Evolutionary conservation across 108 stramenopile genomes (phyloP).

Genomic region (Discostella pseudostelligera): DNA sequence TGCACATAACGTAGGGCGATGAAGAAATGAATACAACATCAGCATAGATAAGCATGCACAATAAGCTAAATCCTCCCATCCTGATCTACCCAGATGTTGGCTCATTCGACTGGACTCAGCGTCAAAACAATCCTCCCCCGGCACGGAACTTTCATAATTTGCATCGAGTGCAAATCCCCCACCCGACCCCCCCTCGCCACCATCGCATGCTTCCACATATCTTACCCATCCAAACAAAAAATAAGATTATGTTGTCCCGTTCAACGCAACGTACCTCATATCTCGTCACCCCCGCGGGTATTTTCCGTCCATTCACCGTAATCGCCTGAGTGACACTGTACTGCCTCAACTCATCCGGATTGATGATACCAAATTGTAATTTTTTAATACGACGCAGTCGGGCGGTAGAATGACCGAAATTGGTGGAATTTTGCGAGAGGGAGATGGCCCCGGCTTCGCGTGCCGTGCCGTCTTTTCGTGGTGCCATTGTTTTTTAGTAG

Average conservation of each 20-base stretch:
- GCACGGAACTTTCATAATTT: too few species aligned
- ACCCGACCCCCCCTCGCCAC: too few species aligned
- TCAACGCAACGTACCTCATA: constrained; percentile 51
- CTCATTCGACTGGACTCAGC: too few species aligned
- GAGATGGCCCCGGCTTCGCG: constrained; percentile 76
- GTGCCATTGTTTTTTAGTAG: constrained; percentile 24
- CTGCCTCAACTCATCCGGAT: constrained; percentile 94
- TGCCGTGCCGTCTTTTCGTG: constrained; percentile 44
- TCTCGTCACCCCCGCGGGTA: constrained; percentile 90
- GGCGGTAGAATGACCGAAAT: constrained; percentile 93
- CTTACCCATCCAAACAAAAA: background rate
- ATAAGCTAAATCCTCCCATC: too few species aligned
- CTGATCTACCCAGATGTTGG: too few species aligned
- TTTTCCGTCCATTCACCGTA: constrained; percentile 87
- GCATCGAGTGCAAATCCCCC: too few species aligned
- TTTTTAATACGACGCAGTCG: constrained; percentile 89
- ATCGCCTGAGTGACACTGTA: constrained; percentile 93
- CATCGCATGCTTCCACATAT: background rate
- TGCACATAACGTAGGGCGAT: too few species aligned
- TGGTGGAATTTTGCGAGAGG: constrained; percentile 79
- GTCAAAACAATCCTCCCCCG: too few species aligned
- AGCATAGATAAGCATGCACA: too few species aligned
- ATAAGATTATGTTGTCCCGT: constrained; percentile 5
- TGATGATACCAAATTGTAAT: constrained; percentile 95
- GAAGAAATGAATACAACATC: too few species aligned